Percentiles rank a stretch among this genome's conserved stretches.
Evolutionary conservation across 352 stramenopile species (phyloP).

Genomic region (Elongisporangium anandrum): DNA sequence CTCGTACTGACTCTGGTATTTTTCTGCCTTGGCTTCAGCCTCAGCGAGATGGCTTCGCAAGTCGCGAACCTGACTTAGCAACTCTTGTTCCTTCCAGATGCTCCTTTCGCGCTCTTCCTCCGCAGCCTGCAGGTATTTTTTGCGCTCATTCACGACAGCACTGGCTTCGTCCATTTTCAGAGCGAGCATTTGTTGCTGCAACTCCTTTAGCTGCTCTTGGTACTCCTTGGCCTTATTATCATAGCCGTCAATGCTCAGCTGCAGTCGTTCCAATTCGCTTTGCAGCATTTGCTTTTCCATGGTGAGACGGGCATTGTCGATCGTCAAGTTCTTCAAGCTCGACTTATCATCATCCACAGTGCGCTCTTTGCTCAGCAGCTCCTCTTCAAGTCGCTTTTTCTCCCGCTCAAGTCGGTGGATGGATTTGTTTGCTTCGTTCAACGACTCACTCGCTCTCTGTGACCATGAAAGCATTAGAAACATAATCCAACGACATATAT

Average conservation of each 20-base stretch:
- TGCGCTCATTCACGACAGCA: constrained; percentile 44
- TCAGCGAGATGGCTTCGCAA: constrained; percentile 44
- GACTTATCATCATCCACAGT: constrained; percentile 3
- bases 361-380: constrained; percentile 2
- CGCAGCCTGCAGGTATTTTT: constrained; percentile 39
- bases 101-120: constrained; percentile 49
- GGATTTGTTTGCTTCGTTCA: constrained; percentile 10
- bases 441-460: constrained; percentile 19
- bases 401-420: constrained; percentile 18
- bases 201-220: constrained; percentile 18
- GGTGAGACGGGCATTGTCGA: constrained; percentile 15
- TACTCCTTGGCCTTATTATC: constrained; percentile 25
- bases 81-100: constrained; percentile 57
- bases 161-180: constrained; percentile 56
- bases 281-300: constrained; percentile 17
- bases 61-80: constrained; percentile 41
- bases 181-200: constrained; percentile 49
- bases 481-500: background rate
- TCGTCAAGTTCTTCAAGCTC: constrained; percentile 7
- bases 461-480: background rate
- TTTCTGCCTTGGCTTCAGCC: constrained; percentile 43
- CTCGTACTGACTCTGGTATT: constrained; percentile 69
- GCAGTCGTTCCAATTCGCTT: constrained; percentile 16
- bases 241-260: constrained; percentile 9
- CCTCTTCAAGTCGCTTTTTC: constrained; percentile 16